Evolutionary conservation across 148 eudicot genomes (phyloP), one percentile per base, ranked within the genome.

Genomic region (Chenopodium suecicum): DNA sequence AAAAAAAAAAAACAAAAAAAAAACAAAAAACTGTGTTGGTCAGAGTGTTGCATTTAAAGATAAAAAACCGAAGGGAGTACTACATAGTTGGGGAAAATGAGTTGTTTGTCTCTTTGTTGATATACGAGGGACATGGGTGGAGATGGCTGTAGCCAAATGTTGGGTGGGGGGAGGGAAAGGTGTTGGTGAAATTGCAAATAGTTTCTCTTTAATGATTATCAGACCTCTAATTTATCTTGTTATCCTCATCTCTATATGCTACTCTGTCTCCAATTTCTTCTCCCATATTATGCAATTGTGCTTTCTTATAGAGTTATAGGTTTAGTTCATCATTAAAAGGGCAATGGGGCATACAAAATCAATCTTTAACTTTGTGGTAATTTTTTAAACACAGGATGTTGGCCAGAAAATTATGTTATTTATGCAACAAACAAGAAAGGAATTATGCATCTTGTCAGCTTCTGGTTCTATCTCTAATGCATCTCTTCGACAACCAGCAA

Each of bases 391-490:
- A 87, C 84, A 94, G 98, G 98, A 94, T 78, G 91, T 92, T 44
- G 84, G 88, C 62, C 97, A 92, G 87, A 92, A 88, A 86, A 90
- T 94, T 68, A 84, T 89, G 90, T 75, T 81, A 79, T 92, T 94
- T 83, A 82, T 89, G 90, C 94, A 94, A 83, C 97, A 92, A 88
- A 81, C 88, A 82, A 90, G 84, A 84, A 85, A 87, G 47, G 98
- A 92, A 76, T 80, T 92, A 37, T 92, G 94, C 82, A 87, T 94
- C 79, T 86, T 94, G 83, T 94, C 98, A 62, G 98, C 98, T 84
- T 91, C 94, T 78, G 98, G 97, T 84, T 88, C 94, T 70, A 82
- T 94, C 58, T 78, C 91, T 48, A 90, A 83, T 85, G 95, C 91
- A 63, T 89, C 92, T 82, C 88, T 94, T 54, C 89, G 89, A 73